phyloP scores from a whole-genome alignment of 2,329 filamentous ascomycete genomes.

The Fusarium sp. region DNA sequence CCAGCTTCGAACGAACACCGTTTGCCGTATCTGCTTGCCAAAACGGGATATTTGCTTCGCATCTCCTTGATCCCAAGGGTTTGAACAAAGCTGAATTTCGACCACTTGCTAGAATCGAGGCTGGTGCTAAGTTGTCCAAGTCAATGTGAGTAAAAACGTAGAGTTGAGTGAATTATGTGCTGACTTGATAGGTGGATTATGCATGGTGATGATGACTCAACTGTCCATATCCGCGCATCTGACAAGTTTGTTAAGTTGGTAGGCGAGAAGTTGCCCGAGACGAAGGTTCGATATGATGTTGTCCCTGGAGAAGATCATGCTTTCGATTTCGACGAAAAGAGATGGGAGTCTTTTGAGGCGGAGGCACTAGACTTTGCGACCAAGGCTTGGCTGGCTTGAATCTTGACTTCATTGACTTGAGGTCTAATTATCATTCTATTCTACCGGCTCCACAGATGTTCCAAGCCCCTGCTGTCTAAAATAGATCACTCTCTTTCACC shows the following conservation, averaged over 20 bases:
- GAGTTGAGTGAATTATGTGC: fast-evolving
- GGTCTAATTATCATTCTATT: too few relatives aligned
- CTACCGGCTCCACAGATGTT: too few relatives aligned
- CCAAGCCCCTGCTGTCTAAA: neutral
- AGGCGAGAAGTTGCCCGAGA: constrained; percentile 9
- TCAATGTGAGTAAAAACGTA: constrained; percentile 17
- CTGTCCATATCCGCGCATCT: constrained; percentile 13
- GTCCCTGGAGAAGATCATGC: constrained; percentile 38
- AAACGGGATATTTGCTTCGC: constrained; percentile 27
- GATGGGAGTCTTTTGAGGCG: constrained; percentile 25
- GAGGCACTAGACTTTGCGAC: constrained; percentile 34
- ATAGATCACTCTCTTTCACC: constrained; percentile 10
- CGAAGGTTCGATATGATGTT: constrained; percentile 26
- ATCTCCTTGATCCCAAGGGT: constrained; percentile 29
- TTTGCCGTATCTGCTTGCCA: constrained; percentile 23
- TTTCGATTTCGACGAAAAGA: constrained; percentile 36
- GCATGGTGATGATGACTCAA: constrained; percentile 37
- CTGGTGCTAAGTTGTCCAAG: constrained; percentile 25
- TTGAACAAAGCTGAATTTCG: constrained; percentile 8
- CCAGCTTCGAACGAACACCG: constrained; percentile 15
- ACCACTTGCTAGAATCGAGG: constrained; percentile 31
- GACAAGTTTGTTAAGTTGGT: constrained; percentile 22
- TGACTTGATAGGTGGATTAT: constrained; percentile 37
- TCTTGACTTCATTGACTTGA: too few relatives aligned
- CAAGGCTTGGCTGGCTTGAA: constrained; percentile 24